Percentiles rank a stretch among this genome's conserved stretches.
Evolutionary conservation across 2,329 filamentous ascomycete species (phyloP).

Genomic region (Colletotrichum limetticola): DNA sequence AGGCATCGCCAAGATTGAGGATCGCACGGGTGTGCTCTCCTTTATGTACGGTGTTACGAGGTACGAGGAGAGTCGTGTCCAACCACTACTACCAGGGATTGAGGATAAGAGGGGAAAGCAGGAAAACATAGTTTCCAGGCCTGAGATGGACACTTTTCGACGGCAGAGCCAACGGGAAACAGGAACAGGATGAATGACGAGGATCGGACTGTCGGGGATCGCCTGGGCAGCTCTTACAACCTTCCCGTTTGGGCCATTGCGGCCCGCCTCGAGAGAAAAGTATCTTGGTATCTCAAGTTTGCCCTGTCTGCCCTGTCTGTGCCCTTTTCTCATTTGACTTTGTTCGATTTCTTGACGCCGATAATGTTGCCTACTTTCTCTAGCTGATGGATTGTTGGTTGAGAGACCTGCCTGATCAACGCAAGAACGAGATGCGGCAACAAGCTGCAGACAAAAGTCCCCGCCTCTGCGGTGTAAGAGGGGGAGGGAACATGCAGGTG

Average conservation of each 20-base stretch:
- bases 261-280: slow-evolving; percentile 6
- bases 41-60: background rate
- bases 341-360: background rate
- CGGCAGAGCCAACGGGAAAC: background rate
- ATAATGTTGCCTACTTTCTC: background rate
- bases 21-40: background rate
- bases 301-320: background rate
- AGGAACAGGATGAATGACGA: background rate
- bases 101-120: background rate
- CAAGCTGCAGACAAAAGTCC: slow-evolving; percentile 15
- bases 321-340: background rate
- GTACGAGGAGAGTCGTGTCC: background rate
- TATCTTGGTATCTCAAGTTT: background rate
- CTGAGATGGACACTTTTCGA: background rate
- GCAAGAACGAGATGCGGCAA: background rate
- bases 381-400: background rate
- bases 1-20: background rate
- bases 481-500: background rate
- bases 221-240: slow-evolving; percentile 12
- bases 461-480: background rate
- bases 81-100: background rate
- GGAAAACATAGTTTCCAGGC: background rate
- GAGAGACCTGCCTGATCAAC: slow-evolving; percentile 29
- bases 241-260: slow-evolving; percentile 27
- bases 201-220: slow-evolving; percentile 16